Evolutionary conservation across 2,329 filamentous ascomycete genomes (phyloP).

Genomic region (Paraconiothyrium brasiliense): DNA sequence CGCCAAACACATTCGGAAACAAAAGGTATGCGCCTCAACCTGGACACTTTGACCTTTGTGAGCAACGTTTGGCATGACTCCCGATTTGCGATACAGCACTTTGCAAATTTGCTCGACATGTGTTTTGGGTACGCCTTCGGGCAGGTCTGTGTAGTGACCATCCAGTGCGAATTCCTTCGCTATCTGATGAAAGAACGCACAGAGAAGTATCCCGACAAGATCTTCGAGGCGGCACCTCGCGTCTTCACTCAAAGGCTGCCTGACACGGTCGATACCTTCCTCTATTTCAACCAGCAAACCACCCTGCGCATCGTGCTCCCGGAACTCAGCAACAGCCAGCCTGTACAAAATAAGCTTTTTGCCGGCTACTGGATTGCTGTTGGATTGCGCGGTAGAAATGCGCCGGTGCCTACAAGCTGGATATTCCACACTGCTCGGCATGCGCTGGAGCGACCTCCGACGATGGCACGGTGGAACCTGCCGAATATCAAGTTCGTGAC

Average conservation of each 20-base stretch:
- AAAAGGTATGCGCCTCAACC: not conserved
- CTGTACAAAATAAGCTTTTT: not conserved
- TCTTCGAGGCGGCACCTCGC: no score
- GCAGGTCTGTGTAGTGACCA: not conserved
- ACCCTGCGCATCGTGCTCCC: not conserved
- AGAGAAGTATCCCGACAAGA: not conserved
- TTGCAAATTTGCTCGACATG: not conserved
- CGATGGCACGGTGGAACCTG: not conserved
- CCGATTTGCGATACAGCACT: not conserved
- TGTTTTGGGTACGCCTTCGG: not conserved
- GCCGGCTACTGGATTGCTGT: not conserved
- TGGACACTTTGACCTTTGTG: not conserved
- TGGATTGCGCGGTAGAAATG: not conserved
- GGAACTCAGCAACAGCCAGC: not conserved
- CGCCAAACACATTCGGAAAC: not conserved
- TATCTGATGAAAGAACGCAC: not conserved
- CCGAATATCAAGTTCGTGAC: not conserved
- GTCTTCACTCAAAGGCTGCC: not conserved
- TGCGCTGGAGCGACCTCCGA: not conserved
- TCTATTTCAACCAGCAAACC: not conserved
- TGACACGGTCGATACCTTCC: not conserved
- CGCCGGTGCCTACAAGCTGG: not conserved
- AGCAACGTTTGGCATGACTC: not conserved
- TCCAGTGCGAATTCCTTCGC: not conserved
- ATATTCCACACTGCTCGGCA: not conserved